phyloP scores from a whole-genome alignment of 345 rosid genomes.

The Excoecaria agallocha region DNA sequence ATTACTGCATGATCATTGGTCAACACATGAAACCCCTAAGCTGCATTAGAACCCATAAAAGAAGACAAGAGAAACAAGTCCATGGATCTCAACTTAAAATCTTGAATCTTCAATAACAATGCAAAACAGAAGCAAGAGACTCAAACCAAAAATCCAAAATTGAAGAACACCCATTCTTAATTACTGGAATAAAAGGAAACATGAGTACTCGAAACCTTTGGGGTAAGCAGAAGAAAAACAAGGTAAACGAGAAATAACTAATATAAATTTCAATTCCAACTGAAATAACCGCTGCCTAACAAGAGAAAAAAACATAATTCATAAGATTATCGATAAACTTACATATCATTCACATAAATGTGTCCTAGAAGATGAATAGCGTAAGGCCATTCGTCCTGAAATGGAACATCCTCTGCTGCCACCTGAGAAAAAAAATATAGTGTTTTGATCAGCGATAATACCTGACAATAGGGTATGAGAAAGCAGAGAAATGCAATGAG shows the following conservation, averaged over 20 bases:
- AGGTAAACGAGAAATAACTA: not conserved
- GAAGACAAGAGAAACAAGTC: not conserved
- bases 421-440: slow-evolving; percentile 35
- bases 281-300: not conserved
- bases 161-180: not conserved
- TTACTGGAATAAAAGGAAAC: not conserved
- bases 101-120: not conserved
- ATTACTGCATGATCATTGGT: slow-evolving; percentile 44
- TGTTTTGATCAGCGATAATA: not conserved
- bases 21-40: not conserved
- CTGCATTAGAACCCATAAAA: not conserved
- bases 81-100: not conserved
- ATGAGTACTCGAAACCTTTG: not conserved
- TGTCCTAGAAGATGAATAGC: slow-evolving; percentile 73
- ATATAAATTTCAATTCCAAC: not conserved
- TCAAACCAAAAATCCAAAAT: not conserved
- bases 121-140: not conserved
- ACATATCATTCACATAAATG: slow-evolving; percentile 63
- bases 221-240: not conserved
- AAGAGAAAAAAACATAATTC: no score
- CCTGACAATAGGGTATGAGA: not conserved
- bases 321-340: slow-evolving; percentile 23
- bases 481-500: not conserved
- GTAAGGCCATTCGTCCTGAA: slow-evolving; percentile 92
- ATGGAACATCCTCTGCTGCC: slow-evolving; percentile 61